A percentile compares a stretch with the other conserved stretches of the same genome.
phyloP scores from a whole-genome alignment of 148 eudicot genomes.

The Drosera capensis region DNA sequence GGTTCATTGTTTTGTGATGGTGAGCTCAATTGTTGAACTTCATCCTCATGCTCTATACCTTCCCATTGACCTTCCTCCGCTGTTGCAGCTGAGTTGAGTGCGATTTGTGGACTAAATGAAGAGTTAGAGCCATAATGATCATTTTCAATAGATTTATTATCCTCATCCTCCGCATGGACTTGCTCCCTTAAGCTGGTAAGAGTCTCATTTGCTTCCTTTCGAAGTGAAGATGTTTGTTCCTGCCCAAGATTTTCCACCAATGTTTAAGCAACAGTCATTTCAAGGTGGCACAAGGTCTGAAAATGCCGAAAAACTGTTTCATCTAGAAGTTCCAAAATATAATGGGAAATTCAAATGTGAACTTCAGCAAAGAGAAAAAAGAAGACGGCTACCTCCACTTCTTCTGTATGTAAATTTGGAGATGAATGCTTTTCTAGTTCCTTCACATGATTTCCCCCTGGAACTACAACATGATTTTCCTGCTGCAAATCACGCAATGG shows the following conservation, averaged over 20 bases:
- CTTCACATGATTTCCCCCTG: not conserved
- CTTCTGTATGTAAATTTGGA: not conserved
- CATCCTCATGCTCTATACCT: not conserved
- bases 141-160: not conserved
- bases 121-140: not conserved
- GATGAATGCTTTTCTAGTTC: not conserved
- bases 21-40: not conserved
- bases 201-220: not conserved
- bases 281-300: no score
- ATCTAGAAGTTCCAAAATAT: no score
- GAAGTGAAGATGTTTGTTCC: not conserved
- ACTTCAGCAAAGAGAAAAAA: no score
- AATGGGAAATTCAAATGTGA: no score
- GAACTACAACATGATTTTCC: not conserved
- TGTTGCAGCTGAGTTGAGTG: not conserved
- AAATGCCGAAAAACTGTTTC: no score
- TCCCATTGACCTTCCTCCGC: not conserved
- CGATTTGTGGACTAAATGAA: not conserved
- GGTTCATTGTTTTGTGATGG: no score
- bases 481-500: no score
- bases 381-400: not conserved
- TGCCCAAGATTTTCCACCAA: not conserved
- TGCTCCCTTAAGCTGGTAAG: not conserved
- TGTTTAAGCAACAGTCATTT: no score
- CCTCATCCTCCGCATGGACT: not conserved